Percentiles rank a stretch among this genome's conserved stretches.
phyloP scores from a whole-genome alignment of 768 basidiomycete genomes.

The Boletus reticulatus region DNA sequence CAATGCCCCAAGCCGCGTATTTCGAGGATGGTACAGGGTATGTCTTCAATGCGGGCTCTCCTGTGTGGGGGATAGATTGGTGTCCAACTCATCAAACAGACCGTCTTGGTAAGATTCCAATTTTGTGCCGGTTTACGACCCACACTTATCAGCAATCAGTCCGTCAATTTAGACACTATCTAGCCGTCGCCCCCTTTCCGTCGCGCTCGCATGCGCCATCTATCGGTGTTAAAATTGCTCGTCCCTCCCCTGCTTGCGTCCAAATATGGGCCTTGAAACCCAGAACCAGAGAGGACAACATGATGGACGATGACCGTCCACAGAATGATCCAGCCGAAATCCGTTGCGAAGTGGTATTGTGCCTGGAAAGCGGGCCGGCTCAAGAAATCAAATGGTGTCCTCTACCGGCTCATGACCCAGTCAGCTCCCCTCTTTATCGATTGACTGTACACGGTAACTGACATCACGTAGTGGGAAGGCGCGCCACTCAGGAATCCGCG shows the following conservation, averaged over 20 bases:
- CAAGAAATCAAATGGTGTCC: constrained; percentile 93
- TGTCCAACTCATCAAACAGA: constrained; percentile 73
- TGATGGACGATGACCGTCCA: constrained; percentile 25
- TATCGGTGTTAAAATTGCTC: constrained; percentile 56
- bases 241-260: constrained; percentile 64
- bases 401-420: constrained; percentile 70
- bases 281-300: constrained; percentile 2
- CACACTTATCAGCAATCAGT: constrained; percentile 34
- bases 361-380: constrained; percentile 76
- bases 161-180: constrained; percentile 64
- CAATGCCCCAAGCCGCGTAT: constrained; percentile 49
- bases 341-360: constrained; percentile 82
- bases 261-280: constrained; percentile 78
- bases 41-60: constrained; percentile 84
- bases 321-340: constrained; percentile 34
- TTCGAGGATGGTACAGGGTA: constrained; percentile 58
- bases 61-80: constrained; percentile 93
- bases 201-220: constrained; percentile 60
- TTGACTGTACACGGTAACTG: background rate
- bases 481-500: constrained; percentile 27
- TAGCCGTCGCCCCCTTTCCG: constrained; percentile 79
- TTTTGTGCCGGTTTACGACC: background rate
- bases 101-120: constrained; percentile 42
- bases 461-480: constrained; percentile 17
- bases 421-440: constrained; percentile 23